These are phyloP conservation scores for Nakataea oryzae DNA, from an alignment of 2,329 filamentous ascomycete genomes.

Conservation along the genomic window DNA sequence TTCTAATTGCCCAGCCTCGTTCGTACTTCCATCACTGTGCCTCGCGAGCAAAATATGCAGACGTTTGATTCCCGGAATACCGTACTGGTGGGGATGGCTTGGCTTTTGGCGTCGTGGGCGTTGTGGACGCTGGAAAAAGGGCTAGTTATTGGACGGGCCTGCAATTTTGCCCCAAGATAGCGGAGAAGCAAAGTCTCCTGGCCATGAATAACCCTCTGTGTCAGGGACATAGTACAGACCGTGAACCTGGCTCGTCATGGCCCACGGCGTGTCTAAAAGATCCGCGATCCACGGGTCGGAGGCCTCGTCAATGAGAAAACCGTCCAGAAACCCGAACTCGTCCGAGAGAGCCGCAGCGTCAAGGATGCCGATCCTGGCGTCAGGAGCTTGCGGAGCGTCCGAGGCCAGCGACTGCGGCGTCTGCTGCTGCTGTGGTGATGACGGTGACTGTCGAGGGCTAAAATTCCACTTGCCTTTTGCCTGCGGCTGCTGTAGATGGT, in stretches of 20 bases:
- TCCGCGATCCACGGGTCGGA: slow-evolving; percentile 5
- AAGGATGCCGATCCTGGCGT: not conserved
- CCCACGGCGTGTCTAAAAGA: not conserved
- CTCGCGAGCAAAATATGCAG: too few species aligned
- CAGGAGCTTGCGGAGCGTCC: not conserved
- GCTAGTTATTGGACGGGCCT: not conserved
- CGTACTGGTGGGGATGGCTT: too few species aligned
- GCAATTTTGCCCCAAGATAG: too few species aligned
- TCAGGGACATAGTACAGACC: not conserved
- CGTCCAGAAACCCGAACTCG: not conserved
- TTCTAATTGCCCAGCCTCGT: too few species aligned
- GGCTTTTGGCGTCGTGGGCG: too few species aligned
- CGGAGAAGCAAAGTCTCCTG: not conserved
- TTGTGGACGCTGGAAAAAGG: too few species aligned
- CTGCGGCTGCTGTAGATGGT: too few species aligned
- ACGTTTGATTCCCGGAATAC: too few species aligned
- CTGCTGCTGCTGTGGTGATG: not conserved
- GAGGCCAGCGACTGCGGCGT: not conserved
- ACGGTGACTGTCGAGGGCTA: too few species aligned
- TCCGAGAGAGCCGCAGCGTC: not conserved
- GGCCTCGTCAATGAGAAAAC: not conserved
- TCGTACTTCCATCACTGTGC: too few species aligned
- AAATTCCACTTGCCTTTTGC: too few species aligned
- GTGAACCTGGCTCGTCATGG: not conserved
- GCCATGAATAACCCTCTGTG: not conserved